A percentile compares a stretch with the other conserved stretches of the same genome.
Conservation (phyloP, 345 rosid genomes). For the Limnanthes douglasii region DNA sequence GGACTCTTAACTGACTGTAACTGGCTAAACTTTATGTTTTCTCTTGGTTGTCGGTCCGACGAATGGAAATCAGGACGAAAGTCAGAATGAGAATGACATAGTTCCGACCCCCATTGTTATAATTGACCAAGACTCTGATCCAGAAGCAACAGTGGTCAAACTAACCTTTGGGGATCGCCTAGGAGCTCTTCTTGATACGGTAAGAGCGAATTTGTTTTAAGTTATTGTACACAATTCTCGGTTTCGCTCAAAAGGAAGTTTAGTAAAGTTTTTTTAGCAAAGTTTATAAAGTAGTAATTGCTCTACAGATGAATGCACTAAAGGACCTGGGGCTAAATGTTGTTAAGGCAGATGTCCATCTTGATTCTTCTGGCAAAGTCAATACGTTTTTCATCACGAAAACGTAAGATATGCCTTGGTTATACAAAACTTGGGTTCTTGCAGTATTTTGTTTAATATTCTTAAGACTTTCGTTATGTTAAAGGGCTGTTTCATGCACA, state of each 20-base stretch:
- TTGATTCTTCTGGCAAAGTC: conserved; percentile 95
- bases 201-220: conserved; percentile 12
- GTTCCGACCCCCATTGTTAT: conserved; percentile 88
- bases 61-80: conserved; percentile 41
- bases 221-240: conserved; percentile 3
- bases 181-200: conserved; percentile 93
- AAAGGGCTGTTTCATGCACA: conserved; percentile 1
- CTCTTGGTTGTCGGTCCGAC: conserved; percentile 6
- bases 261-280: too few relatives aligned
- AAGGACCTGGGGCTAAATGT: conserved; percentile 92
- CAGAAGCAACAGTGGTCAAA: conserved; percentile 77
- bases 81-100: conserved; percentile 33
- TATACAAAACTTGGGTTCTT: background rate
- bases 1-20: background rate
- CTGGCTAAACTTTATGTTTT: conserved; percentile 2
- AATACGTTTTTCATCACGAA: conserved; percentile 73
- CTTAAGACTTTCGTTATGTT: background rate
- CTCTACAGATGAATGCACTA: conserved; percentile 72
- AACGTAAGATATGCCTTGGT: conserved; percentile 38
- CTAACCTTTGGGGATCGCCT: conserved; percentile 96
- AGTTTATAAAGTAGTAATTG: too few relatives aligned
- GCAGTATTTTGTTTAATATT: background rate
- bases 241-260: too few relatives aligned
- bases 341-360: conserved; percentile 74
- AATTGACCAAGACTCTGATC: conserved; percentile 87